Evolutionary conservation across 768 basidiomycete genomes (phyloP).

Genomic region (Kwoniella dendrophila): DNA sequence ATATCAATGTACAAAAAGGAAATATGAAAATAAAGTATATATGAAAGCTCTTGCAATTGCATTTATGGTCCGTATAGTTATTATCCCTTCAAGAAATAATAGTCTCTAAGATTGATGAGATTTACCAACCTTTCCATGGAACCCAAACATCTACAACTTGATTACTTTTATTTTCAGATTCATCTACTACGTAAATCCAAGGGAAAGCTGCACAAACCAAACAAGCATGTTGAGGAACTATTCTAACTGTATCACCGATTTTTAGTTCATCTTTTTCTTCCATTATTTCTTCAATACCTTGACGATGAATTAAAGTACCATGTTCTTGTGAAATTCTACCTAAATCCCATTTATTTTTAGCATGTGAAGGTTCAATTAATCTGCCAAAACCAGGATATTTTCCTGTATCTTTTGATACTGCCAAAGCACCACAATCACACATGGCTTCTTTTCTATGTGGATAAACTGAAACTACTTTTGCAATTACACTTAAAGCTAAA

Average conservation of each 20-base stretch:
- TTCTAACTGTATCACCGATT: conserved; percentile 68
- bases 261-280: conserved; percentile 51
- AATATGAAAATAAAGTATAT: too few species aligned
- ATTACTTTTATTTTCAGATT: conserved; percentile 49
- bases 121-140: conserved; percentile 85
- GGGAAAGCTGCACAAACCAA: conserved; percentile 75
- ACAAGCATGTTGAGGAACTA: conserved; percentile 85
- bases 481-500: conserved; percentile 70
- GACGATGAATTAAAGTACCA: conserved; percentile 62
- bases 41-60: too few species aligned
- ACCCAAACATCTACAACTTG: conserved; percentile 71
- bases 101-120: too few species aligned
- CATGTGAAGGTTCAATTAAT: conserved; percentile 65
- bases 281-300: conserved; percentile 13
- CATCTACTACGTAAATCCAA: conserved; percentile 83
- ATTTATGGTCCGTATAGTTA: too few species aligned
- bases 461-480: conserved; percentile 79
- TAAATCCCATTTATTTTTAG: conserved; percentile 56
- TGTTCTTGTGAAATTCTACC: conserved; percentile 64
- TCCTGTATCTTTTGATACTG: conserved; percentile 84
- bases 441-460: conserved; percentile 66
- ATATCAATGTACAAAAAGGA: too few species aligned
- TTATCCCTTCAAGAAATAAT: too few species aligned
- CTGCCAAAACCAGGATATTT: conserved; percentile 72
- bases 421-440: conserved; percentile 80